These are phyloP conservation scores for Mycena chlorophos DNA, from an alignment of 768 basidiomycete genomes.

Conservation along the genomic window DNA sequence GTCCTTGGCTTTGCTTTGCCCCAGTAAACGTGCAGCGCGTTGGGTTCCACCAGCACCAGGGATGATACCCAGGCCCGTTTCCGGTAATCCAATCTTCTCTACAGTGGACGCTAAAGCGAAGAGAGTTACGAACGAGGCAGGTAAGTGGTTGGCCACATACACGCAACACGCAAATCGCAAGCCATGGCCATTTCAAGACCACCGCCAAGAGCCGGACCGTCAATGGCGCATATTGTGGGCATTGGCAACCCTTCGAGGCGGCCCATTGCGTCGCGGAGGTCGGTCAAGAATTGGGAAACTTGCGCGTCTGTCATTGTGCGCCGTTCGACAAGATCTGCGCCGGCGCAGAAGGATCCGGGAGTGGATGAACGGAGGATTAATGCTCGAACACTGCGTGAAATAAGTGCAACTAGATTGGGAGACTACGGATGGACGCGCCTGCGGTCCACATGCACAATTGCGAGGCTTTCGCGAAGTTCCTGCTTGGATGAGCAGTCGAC, in stretches of 20 bases:
- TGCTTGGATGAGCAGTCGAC: constrained; percentile 30
- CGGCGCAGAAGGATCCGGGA: constrained; percentile 83
- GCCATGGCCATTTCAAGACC: constrained; percentile 86
- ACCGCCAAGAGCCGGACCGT: constrained; percentile 92
- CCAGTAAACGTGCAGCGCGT: constrained; percentile 73
- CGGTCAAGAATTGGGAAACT: constrained; percentile 74
- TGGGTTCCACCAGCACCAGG: constrained; percentile 92
- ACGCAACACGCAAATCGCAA: constrained; percentile 88
- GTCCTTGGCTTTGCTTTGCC: constrained; percentile 79
- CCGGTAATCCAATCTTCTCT: constrained; percentile 86
- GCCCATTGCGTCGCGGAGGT: constrained; percentile 68
- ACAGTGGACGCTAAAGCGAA: constrained; percentile 42
- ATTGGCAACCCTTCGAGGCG: constrained; percentile 81
- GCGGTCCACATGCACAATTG: constrained; percentile 64
- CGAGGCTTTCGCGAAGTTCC: constrained; percentile 73
- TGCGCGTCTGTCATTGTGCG: constrained; percentile 77
- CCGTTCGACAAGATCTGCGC: constrained; percentile 86
- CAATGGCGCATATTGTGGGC: constrained; percentile 90
- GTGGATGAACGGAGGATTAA: constrained; percentile 83
- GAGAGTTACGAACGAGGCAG: neutral
- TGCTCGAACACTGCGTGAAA: constrained; percentile 59
- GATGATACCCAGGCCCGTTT: constrained; percentile 77
- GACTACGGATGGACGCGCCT: constrained; percentile 40
- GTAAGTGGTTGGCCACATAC: constrained; percentile 38
- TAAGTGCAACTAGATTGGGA: neutral